A percentile compares a stretch with the other conserved stretches of the same genome.
Evolutionary conservation across 2,329 filamentous ascomycete genomes (phyloP).

Genomic region (Cercospora sp.): DNA sequence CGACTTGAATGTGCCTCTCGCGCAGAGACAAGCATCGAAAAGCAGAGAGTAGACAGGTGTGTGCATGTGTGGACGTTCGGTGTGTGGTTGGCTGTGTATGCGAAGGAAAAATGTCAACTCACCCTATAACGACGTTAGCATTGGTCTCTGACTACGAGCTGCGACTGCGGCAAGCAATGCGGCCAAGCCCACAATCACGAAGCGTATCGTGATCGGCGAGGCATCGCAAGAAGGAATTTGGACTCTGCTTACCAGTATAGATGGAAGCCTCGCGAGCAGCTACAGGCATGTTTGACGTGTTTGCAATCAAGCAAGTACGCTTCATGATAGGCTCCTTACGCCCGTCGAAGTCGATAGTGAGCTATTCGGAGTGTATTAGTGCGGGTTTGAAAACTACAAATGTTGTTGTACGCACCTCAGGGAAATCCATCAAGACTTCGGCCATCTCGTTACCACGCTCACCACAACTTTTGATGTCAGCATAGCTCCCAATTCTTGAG

Average conservation of each 20-base stretch:
- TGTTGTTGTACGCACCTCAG: constrained; percentile 58
- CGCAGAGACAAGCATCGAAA: not conserved
- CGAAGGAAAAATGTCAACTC: not conserved
- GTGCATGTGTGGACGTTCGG: not conserved
- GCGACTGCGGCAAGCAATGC: not conserved
- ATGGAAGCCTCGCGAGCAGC: constrained; percentile 98
- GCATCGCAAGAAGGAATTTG: not conserved
- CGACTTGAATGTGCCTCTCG: too few species aligned
- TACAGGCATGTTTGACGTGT: constrained; percentile 99
- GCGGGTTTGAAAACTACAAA: not conserved
- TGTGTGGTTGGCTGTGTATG: not conserved
- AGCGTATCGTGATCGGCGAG: not conserved
- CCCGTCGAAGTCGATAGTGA: constrained; percentile 90
- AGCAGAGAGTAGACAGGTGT: not conserved
- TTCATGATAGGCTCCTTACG: constrained; percentile 99
- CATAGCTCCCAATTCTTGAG: not conserved
- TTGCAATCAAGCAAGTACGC: constrained; percentile 96
- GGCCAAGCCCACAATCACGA: not conserved
- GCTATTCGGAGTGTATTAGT: constrained; percentile 48
- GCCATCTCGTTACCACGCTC: constrained; percentile 99
- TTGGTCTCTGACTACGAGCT: not conserved
- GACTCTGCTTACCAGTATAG: constrained; percentile 67
- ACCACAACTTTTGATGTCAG: constrained; percentile 51
- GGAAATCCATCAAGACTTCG: constrained; percentile 99
- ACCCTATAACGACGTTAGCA: not conserved